A percentile compares a stretch with the other conserved stretches of the same genome.
phyloP scores from a whole-genome alignment of 176 grass and related monocot genomes.

The Triticum dicoccoides region DNA sequence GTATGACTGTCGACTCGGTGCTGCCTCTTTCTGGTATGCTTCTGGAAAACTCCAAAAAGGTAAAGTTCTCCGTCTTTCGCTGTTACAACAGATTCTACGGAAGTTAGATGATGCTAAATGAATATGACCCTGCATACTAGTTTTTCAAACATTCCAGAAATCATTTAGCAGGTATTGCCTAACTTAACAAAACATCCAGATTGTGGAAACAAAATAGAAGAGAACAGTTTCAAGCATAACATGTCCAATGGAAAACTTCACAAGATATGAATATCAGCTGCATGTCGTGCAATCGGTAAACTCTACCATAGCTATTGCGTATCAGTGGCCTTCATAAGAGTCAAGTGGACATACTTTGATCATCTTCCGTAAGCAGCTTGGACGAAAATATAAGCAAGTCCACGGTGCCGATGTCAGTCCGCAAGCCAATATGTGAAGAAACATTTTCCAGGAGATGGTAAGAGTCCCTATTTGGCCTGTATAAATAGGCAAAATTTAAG shows the following conservation, averaged over 20 bases:
- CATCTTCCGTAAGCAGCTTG: slow-evolving; percentile 45
- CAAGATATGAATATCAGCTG: background rate
- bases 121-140: background rate
- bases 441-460: slow-evolving; percentile 50
- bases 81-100: slow-evolving; percentile 30
- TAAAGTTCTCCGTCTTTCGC: slow-evolving; percentile 51
- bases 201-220: background rate
- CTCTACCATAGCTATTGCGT: background rate
- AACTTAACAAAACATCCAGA: slow-evolving; percentile 3
- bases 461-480: slow-evolving; percentile 47
- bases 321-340: background rate
- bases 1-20: slow-evolving; percentile 5
- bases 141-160: slow-evolving; percentile 14
- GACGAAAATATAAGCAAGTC: slow-evolving; percentile 69
- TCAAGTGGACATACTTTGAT: slow-evolving; percentile 53
- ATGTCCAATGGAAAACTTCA: background rate
- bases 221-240: background rate
- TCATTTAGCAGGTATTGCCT: background rate
- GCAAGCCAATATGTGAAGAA: slow-evolving; percentile 48
- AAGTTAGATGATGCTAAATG: slow-evolving; percentile 24
- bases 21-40: slow-evolving; percentile 21
- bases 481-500: slow-evolving; percentile 10
- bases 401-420: slow-evolving; percentile 31
- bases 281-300: background rate
- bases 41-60: slow-evolving; percentile 77